Base-by-base conservation (phyloP, 2,329 filamentous ascomycete species). In the Colletotrichum tabaci region DNA sequence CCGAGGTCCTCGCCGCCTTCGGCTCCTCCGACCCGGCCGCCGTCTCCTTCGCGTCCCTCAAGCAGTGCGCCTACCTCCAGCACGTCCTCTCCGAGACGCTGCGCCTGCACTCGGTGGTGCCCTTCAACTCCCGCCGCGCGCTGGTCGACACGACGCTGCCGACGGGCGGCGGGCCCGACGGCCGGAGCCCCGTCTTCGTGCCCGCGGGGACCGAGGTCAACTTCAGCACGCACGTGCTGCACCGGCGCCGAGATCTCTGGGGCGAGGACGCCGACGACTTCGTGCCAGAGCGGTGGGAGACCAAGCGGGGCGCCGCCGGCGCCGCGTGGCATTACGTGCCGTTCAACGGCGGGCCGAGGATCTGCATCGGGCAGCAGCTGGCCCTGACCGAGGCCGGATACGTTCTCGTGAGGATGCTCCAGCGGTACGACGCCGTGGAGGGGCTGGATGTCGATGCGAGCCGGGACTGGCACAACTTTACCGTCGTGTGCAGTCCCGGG, bases 211-310 rank as follows among this genome's bases (percentile, higher is more conserved):
- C 75, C 13, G 52, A 73, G 16, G 76, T 83, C 1, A 68, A 75
- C 8, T 82, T 78, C 61, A 77, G 71, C 21, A 69, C 77, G 12
- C 80, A 81, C 71, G 74, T 76, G 0, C 75, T 82, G 58, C 79
- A 82, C 47, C 75, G 81, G 1, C 74, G 77, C 9, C 79, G 77
- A 21, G 79, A 82, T 40, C 75, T 84, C 15, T 84, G 78, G 65
- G 82, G 83, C 0, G 47, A 73, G 0, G 81, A 83, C 60, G 79
- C 80, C 1, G 74, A 77, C 2, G 76, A 78, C n/a, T 84, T 83
- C 55, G 74, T 76, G 1, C 83, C 82, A 0, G 81, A 82, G 62
- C 73, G 82, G 15, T 84, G 82, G 82, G 82, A 81, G 35, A 73
- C 68, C 60, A 77, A 75, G 3, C 73, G 77, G 35, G 56, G 67